A percentile compares a stretch with the other conserved stretches of the same genome.
These are phyloP conservation scores for Eucalyptus lansdowneana DNA, from an alignment of 345 rosid species.

Conservation along the genomic window DNA sequence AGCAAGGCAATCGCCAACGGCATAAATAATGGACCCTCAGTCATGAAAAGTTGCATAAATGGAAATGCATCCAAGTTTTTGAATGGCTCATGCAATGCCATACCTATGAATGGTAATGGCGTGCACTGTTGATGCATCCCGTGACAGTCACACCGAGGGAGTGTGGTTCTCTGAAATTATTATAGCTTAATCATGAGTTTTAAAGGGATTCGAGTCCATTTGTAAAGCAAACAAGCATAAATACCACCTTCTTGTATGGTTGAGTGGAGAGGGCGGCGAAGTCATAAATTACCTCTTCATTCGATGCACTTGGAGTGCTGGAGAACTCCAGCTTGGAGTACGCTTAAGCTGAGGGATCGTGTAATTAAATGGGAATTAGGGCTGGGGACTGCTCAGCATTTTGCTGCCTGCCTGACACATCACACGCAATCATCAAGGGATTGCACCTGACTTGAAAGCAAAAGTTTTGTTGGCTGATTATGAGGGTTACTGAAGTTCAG, in stretches of 20 bases:
- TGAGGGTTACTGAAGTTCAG: background rate
- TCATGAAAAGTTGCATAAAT: conserved; percentile 22
- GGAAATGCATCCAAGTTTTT: conserved; percentile 28
- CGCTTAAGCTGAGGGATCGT: background rate
- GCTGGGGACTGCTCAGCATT: background rate
- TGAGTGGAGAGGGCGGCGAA: background rate
- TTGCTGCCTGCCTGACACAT: background rate
- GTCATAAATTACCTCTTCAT: background rate
- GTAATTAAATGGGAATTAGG: background rate
- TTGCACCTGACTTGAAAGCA: background rate
- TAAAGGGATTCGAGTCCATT: background rate
- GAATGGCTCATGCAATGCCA: conserved; percentile 33
- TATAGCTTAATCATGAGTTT: background rate
- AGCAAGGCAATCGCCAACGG: conserved; percentile 2
- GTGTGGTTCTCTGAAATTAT: background rate
- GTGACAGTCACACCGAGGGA: background rate
- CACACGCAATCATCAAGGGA: background rate
- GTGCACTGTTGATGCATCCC: conserved; percentile 31
- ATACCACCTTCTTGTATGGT: background rate
- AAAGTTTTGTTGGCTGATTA: background rate
- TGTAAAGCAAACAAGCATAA: background rate
- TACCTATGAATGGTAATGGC: conserved; percentile 40
- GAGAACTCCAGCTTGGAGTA: background rate
- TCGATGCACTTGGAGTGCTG: background rate
- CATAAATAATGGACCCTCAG: conserved; percentile 4